A percentile compares a stretch with the other conserved stretches of the same genome.
Evolutionary conservation across 2,329 filamentous ascomycete genomes (phyloP).

Genomic region (Phoma sp.): DNA sequence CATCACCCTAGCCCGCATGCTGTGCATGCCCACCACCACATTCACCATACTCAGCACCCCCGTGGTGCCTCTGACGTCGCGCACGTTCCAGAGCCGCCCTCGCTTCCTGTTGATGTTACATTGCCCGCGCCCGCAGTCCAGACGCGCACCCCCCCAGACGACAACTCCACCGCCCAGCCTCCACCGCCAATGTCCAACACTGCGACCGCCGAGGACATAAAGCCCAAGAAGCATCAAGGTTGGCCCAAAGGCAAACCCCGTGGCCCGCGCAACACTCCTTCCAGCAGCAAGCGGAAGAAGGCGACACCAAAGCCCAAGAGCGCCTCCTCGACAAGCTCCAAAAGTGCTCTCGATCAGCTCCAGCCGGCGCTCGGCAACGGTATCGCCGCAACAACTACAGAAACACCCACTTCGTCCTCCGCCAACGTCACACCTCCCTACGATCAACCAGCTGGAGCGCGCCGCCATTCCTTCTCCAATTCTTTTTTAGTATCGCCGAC

Average conservation of each 20-base stretch:
- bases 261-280: constrained; percentile 44
- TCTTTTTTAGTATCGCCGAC: constrained; percentile 13
- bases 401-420: constrained; percentile 11
- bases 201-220: constrained; percentile 13
- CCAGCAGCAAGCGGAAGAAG: constrained; percentile 50
- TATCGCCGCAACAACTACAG: constrained; percentile 38
- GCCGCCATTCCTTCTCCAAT: constrained; percentile 40
- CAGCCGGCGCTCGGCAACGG: constrained; percentile 41
- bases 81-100: constrained; percentile 19
- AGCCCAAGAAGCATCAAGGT: constrained; percentile 47
- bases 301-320: constrained; percentile 43
- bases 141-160: constrained; percentile 50
- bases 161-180: constrained; percentile 25
- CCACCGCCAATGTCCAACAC: constrained; percentile 15
- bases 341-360: constrained; percentile 34
- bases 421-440: constrained; percentile 11
- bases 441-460: constrained; percentile 12
- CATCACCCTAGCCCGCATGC: constrained; percentile 19
- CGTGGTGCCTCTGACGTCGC: constrained; percentile 25
- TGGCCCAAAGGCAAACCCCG: constrained; percentile 56
- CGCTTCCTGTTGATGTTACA: constrained; percentile 16
- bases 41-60: constrained; percentile 15
- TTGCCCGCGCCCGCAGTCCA: constrained; percentile 35
- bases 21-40: constrained; percentile 10
- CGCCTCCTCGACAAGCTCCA: constrained; percentile 20